Evolutionary conservation across 495 filamentous ascomycete genomes (phyloP).

Genomic region (Tetracladium marchalianum): DNA sequence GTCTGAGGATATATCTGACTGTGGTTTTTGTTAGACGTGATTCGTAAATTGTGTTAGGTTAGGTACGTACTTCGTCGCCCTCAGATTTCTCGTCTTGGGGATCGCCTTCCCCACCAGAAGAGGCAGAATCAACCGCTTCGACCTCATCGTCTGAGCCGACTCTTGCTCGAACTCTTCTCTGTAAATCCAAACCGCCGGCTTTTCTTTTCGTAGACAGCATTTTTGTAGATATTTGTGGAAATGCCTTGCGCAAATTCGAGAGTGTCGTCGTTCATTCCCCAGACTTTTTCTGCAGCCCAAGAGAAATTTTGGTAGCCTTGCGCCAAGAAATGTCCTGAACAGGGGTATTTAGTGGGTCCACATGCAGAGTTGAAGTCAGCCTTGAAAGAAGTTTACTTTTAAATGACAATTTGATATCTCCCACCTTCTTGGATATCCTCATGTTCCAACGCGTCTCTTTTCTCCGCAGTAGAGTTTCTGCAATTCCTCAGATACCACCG

Average conservation of each 20-base stretch:
- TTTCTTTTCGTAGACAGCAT: constrained; percentile 29
- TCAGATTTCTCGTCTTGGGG: constrained; percentile 3
- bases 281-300: too few relatives aligned
- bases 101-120: constrained; percentile 11
- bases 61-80: constrained; percentile 2
- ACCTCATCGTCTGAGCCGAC: constrained; percentile 46
- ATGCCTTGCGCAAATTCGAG: too few relatives aligned
- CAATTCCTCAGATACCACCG: too few relatives aligned
- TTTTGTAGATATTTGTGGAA: background rate
- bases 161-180: constrained; percentile 49
- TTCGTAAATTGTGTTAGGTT: constrained; percentile 3
- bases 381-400: too few relatives aligned
- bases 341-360: too few relatives aligned
- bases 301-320: background rate
- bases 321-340: too few relatives aligned
- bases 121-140: constrained; percentile 26
- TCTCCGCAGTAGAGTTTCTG: too few relatives aligned
- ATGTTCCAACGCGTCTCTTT: too few relatives aligned
- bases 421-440: too few relatives aligned
- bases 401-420: too few relatives aligned
- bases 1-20: constrained; percentile 8
- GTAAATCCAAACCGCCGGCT: constrained; percentile 26
- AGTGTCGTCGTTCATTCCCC: too few relatives aligned
- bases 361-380: too few relatives aligned
- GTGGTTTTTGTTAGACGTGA: background rate